phyloP scores from a whole-genome alignment of 805 yeast species.

The Naumovozyma castellii region DNA sequence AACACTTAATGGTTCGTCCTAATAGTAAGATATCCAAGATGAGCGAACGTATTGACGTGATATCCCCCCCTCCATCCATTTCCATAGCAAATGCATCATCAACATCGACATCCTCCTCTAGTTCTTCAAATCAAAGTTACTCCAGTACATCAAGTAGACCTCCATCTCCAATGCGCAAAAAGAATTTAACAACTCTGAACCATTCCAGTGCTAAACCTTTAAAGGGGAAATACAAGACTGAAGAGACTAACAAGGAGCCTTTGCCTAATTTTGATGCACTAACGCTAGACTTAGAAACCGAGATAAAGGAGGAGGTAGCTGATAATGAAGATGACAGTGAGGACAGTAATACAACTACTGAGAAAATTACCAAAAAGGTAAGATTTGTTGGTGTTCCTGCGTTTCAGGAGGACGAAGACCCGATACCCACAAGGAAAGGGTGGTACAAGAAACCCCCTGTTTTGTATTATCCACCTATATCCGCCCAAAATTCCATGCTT shows the following conservation, averaged over 20 bases:
- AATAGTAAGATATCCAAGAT: too few species aligned
- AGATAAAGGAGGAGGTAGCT: neutral
- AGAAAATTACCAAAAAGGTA: conserved; percentile 20
- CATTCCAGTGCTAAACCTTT: too few species aligned
- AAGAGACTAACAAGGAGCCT: too few species aligned
- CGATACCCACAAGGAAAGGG: conserved; percentile 27
- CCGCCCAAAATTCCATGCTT: conserved; percentile 9
- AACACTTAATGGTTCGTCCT: conserved; percentile 6
- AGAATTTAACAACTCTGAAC: too few species aligned
- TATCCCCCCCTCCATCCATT: neutral
- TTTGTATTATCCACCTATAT: conserved; percentile 28
- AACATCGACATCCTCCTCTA: neutral
- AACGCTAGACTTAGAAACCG: neutral
- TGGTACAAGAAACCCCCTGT: conserved; percentile 32
- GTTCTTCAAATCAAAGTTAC: neutral
- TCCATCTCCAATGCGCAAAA: neutral
- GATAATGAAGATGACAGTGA: neutral
- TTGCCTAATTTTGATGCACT: neutral
- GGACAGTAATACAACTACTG: neutral
- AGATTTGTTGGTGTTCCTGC: conserved; percentile 31
- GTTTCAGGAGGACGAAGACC: conserved; percentile 23
- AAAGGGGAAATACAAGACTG: too few species aligned
- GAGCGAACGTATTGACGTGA: too few species aligned
- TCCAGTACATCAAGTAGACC: neutral
- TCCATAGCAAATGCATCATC: neutral